Evolutionary conservation across 1,284 basidiomycete species (phyloP), one percentile per base, ranked within the genome.

Genomic region (Papiliotrema flavescens): DNA sequence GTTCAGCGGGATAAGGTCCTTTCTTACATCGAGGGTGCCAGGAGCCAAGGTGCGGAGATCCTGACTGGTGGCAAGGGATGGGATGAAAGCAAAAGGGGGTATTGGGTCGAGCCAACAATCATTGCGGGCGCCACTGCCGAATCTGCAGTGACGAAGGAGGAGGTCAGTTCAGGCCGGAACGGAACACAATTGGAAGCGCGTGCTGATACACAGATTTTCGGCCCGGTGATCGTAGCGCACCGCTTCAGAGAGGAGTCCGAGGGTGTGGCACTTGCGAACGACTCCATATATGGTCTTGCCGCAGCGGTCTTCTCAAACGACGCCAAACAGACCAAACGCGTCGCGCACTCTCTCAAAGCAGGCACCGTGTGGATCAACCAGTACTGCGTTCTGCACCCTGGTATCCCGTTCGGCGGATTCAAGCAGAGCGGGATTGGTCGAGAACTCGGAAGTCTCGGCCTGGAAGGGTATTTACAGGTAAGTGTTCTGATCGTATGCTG

Each of bases 351-450:
- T 28, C 79, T 96, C 39, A 86, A 92, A 66, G 90, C 92, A 20
- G 91, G 92, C 9, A 77, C 76, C 0, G 74, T 92, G 32, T 93
- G 90, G 90, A 81, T 90, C 56, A 95, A 94, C 75, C 85, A 90
- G 71, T 95, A 94, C 76, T 88, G 87, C 64, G 55, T 88, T 6
- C 71, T 92, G 47, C 82, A 83, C 69, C 88, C 88, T 72, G 89
- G 89, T 56, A 88, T 90, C 36, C 92, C 94, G 0, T 96, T 96
- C 65, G 94, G 93, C 23, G 93, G 94, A 15, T 94, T 90, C 80
- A 94, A 93, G 77, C 85, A 85, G 67, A 84, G 82, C 55, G 87
- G 87, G n/a, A 82, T 86, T 54, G 87, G 86, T 34, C 83, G 92
- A 53, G 93, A 97, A 74, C 83, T 96, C 49, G 93, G 93, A 22